A percentile compares a stretch with the other conserved stretches of the same genome.
Evolutionary conservation across 768 basidiomycete genomes (phyloP).

Genomic region (Termitomyces sp.): DNA sequence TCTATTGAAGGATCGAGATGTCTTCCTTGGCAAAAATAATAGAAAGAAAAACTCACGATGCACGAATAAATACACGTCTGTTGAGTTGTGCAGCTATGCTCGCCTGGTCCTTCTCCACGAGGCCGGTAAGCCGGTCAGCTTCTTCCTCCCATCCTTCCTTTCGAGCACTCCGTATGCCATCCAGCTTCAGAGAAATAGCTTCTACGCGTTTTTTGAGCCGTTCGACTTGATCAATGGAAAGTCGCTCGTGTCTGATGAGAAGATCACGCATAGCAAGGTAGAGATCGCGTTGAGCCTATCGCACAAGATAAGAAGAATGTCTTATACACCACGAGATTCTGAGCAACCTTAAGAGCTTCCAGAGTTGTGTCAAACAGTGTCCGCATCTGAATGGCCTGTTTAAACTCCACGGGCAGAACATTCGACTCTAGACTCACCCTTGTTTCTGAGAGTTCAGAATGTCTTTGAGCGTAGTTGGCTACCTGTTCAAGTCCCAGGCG

Average conservation of each 20-base stretch:
- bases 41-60: conserved; percentile 50
- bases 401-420: not conserved
- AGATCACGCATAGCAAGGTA: conserved; percentile 85
- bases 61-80: conserved; percentile 81
- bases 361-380: conserved; percentile 60
- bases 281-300: conserved; percentile 73
- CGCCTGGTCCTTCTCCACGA: conserved; percentile 83
- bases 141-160: conserved; percentile 88
- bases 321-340: not conserved
- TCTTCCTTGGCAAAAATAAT: not conserved
- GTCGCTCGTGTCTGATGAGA: conserved; percentile 81
- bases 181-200: conserved; percentile 66
- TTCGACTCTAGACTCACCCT: conserved; percentile 44
- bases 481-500: conserved; percentile 64
- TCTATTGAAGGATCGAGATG: conserved; percentile 31
- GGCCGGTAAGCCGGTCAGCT: conserved; percentile 62
- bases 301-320: not conserved
- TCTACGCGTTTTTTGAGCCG: conserved; percentile 85
- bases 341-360: conserved; percentile 67
- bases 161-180: conserved; percentile 58
- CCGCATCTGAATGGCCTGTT: conserved; percentile 41
- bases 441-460: conserved; percentile 69
- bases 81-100: conserved; percentile 69
- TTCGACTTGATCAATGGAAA: conserved; percentile 86
- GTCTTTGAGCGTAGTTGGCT: conserved; percentile 59